phyloP scores from a whole-genome alignment of 345 rosid species.

The Sonneratia alba region DNA sequence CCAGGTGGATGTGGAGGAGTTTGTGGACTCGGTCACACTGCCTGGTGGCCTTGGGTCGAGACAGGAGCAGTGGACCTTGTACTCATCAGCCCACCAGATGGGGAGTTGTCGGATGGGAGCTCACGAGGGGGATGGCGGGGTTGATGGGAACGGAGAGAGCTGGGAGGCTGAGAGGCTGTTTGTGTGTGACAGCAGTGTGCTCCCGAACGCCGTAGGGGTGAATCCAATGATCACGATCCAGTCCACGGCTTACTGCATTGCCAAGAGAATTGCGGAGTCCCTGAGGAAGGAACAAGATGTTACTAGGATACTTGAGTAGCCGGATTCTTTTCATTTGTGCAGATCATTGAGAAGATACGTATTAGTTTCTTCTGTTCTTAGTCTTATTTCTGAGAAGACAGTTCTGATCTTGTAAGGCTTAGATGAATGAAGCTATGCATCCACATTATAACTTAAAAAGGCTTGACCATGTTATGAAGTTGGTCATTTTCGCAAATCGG shows the following conservation, averaged over 20 bases:
- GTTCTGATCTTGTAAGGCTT: no score
- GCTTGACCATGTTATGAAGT: no score
- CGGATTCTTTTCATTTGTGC: neutral
- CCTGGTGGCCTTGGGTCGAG: constrained; percentile 33
- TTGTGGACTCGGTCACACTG: constrained; percentile 27
- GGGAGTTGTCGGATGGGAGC: constrained; percentile 74
- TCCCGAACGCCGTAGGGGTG: constrained; percentile 17
- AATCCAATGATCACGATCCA: constrained; percentile 22
- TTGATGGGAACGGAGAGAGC: constrained; percentile 43
- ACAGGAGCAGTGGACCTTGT: constrained; percentile 36
- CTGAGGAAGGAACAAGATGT: constrained; percentile 1
- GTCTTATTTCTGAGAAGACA: no score
- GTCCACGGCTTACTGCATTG: constrained; percentile 19
- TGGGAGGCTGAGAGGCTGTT: constrained; percentile 20
- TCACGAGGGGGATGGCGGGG: constrained; percentile 39
- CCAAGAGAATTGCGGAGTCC: constrained; percentile 13
- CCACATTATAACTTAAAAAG: no score
- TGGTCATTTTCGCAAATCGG: no score
- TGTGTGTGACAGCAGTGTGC: constrained; percentile 20
- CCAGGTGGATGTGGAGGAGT: constrained; percentile 34
- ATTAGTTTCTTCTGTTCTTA: no score
- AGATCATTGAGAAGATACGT: neutral
- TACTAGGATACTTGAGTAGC: neutral
- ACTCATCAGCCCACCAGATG: constrained; percentile 58
- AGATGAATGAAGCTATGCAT: no score